These are phyloP conservation scores for Monosporascus sp. DNA, from an alignment of 2,329 filamentous ascomycete species.

Conservation along the genomic window DNA sequence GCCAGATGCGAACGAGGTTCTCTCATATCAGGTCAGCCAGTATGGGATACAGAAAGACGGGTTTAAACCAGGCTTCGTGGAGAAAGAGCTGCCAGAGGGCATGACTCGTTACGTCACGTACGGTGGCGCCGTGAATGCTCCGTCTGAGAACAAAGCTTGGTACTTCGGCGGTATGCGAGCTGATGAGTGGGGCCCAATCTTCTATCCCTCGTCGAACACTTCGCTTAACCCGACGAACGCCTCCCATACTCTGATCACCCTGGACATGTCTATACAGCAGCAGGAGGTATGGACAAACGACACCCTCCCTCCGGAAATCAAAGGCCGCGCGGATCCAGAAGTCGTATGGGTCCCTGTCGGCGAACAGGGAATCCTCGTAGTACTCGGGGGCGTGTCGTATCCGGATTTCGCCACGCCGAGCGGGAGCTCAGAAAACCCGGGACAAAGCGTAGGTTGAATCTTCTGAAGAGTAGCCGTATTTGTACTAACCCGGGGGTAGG, in stretches of 20 bases:
- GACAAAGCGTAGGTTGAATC: conserved; percentile 34
- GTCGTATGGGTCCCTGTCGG: conserved; percentile 76
- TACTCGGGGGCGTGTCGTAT: conserved; percentile 67
- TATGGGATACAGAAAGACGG: conserved; percentile 41
- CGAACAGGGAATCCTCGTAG: conserved; percentile 68
- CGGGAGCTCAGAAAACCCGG: conserved; percentile 25
- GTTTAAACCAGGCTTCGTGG: conserved; percentile 41
- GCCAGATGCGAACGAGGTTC: conserved; percentile 38
- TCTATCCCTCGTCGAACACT: conserved; percentile 26
- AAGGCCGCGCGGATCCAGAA: conserved; percentile 57
- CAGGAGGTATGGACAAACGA: conserved; percentile 52
- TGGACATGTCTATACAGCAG: conserved; percentile 53
- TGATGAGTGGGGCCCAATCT: conserved; percentile 45
- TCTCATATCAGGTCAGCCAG: conserved; percentile 48
- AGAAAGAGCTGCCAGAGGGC: conserved; percentile 33
- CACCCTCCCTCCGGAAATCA: conserved; percentile 59
- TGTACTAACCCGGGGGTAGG: conserved; percentile 33
- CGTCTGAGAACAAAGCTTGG: conserved; percentile 67
- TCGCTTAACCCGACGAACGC: conserved; percentile 37
- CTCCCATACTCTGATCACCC: conserved; percentile 53
- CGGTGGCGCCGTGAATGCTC: conserved; percentile 59
- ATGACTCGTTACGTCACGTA: conserved; percentile 60
- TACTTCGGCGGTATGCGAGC: conserved; percentile 64
- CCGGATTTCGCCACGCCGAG: conserved; percentile 41
- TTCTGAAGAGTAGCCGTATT: neutral